A percentile compares a stretch with the other conserved stretches of the same genome.
These are phyloP conservation scores for Backusella parvicylindrica DNA, from an alignment of 192 early-diverging fungal genomes.

Conservation along the genomic window DNA sequence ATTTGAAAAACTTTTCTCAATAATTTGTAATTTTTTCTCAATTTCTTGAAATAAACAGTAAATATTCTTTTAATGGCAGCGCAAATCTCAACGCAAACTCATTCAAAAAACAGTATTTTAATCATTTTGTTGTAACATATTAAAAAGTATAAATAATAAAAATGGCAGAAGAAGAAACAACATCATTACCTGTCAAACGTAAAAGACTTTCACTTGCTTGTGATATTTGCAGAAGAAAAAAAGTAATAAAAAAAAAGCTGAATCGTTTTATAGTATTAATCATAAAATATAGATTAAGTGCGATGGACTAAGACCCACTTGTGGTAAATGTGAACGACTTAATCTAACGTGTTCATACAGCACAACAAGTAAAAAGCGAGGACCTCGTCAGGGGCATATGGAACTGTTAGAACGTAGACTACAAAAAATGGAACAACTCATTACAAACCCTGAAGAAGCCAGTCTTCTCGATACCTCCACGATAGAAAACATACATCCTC, in stretches of 20 bases:
- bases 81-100: conserved; percentile 17
- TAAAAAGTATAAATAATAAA: no score
- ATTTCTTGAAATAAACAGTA: no score
- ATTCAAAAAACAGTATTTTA: conserved; percentile 8
- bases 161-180: background rate
- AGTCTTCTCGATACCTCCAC: background rate
- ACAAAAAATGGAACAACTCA: conserved; percentile 72
- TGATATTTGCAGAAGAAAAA: conserved; percentile 71
- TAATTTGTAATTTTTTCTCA: no score
- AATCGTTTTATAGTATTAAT: background rate
- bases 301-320: conserved; percentile 78
- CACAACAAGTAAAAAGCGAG: conserved; percentile 83
- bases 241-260: conserved; percentile 27
- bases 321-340: conserved; percentile 75
- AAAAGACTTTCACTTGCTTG: conserved; percentile 71
- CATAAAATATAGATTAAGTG: conserved; percentile 59
- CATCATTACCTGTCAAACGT: conserved; percentile 34
- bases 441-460: conserved; percentile 28
- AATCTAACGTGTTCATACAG: conserved; percentile 71
- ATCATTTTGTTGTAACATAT: no score
- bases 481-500: no score
- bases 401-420: conserved; percentile 71
- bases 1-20: no score
- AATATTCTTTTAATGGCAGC: conserved; percentile 5
- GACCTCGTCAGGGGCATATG: conserved; percentile 80